phyloP scores from a whole-genome alignment of 2,329 filamentous ascomycete genomes.

The Alternaria solani region DNA sequence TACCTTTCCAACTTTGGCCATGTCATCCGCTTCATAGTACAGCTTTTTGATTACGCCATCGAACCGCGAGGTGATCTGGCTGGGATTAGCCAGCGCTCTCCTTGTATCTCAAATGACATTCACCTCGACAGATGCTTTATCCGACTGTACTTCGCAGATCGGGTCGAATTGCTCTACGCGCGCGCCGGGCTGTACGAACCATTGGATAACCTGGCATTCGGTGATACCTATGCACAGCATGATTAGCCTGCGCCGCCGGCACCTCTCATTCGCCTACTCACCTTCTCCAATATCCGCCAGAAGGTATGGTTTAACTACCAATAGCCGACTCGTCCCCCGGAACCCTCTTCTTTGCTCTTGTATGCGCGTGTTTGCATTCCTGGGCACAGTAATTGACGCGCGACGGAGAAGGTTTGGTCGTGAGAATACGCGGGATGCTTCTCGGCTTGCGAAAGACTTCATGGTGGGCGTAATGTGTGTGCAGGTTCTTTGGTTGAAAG shows the following conservation, averaged over 20 bases:
- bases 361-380: slow-evolving; percentile 29
- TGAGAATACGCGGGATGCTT: slow-evolving; percentile 39
- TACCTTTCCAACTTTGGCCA: slow-evolving; percentile 87
- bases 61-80: slow-evolving; percentile 91
- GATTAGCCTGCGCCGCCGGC: background rate
- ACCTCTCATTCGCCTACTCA: slow-evolving; percentile 47
- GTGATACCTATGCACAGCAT: slow-evolving; percentile 75
- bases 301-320: slow-evolving; percentile 77
- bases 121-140: slow-evolving; percentile 80
- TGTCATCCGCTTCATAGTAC: slow-evolving; percentile 94
- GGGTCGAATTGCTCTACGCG: slow-evolving; percentile 98
- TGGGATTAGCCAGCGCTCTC: slow-evolving; percentile 17
- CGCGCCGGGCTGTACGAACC: slow-evolving; percentile 97
- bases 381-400: slow-evolving; percentile 34
- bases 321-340: slow-evolving; percentile 39
- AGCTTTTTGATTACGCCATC: slow-evolving; percentile 95
- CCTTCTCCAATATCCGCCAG: slow-evolving; percentile 89
- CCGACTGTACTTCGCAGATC: slow-evolving; percentile 96
- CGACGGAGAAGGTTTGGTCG: slow-evolving; percentile 31
- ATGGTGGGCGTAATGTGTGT: slow-evolving; percentile 29
- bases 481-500: slow-evolving; percentile 21
- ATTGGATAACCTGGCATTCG: slow-evolving; percentile 98
- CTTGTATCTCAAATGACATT: background rate
- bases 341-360: slow-evolving; percentile 51
- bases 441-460: slow-evolving; percentile 44